Evolutionary conservation across 495 filamentous ascomycete genomes (phyloP), one percentile per base, ranked within the genome.

Genomic region (Tuber borchii): DNA sequence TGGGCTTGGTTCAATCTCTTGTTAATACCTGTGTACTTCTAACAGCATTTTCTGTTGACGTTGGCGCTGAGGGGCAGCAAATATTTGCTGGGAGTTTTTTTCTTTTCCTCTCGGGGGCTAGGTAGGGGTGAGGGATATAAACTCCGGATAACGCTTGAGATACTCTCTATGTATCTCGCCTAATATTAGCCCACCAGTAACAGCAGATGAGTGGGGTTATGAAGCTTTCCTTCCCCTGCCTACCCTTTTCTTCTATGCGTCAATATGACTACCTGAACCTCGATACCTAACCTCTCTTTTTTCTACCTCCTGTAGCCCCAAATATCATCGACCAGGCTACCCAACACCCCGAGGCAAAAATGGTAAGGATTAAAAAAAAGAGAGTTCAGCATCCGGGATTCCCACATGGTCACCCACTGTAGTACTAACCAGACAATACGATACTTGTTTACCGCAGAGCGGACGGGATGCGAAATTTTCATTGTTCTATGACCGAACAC

Each of bases 401-500:
- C 56, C 56, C 56, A 65, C 56, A 31, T 65, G 56, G 56, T 34
- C 56, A 65, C 56, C 56, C 56, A 65, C 26, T 31, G 56, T 65
- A 65, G 56, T 65, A 65, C 56, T 65, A 65, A 34, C 26, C 26
- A 14, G 56, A 65, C 56, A 26, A 65, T 34, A 34, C 56, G 56
- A 65, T 65, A 14, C 56, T 65, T 65, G 56, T 65, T 65, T 65
- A 65, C 26, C 26, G 56, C 56, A 65, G 56, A 65, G 56, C 56
- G 56, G 56, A 65, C 56, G 56, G 56, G 56, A 65, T 65, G 56
- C 56, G 56, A 65, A 65, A 65, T 65, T 65, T 65, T 65, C 56
- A 65, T 65, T 26, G 56, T 65, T 65, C 56, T 65, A 34, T 65
- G 56, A 26, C 56, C 26, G 56, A 65, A 65, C 56, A 34, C 56